phyloP scores from a whole-genome alignment of 257 asterid species.

The Marsdenia floribunda region DNA sequence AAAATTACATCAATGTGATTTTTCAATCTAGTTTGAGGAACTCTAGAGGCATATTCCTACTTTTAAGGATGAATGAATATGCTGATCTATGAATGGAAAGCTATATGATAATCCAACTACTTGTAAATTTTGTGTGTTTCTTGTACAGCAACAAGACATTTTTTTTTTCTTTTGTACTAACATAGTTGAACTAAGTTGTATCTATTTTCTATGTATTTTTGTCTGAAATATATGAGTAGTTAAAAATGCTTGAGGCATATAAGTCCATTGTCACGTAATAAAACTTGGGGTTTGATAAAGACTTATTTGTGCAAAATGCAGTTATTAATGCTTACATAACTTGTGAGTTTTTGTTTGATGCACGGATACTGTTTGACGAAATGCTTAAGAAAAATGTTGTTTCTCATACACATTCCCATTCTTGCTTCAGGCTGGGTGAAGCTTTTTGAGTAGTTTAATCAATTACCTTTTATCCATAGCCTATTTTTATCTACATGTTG shows the following conservation, averaged over 20 bases:
- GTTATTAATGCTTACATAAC: not conserved
- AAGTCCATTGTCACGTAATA: not conserved
- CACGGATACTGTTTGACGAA: constrained; percentile 41
- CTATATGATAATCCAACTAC: not conserved
- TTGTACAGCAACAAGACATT: not conserved
- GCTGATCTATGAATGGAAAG: not conserved
- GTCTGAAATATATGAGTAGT: not conserved
- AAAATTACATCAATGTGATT: constrained; percentile 73
- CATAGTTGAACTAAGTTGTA: not conserved
- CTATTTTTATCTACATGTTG: constrained; percentile 77
- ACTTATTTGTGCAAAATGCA: constrained; percentile 10
- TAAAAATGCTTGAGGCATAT: not conserved
- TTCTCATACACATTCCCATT: too few relatives aligned
- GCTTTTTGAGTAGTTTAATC: too few relatives aligned
- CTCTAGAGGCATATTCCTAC: constrained; percentile 27
- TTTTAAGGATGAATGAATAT: not conserved
- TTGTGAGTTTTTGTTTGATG: constrained; percentile 7
- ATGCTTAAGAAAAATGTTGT: constrained; percentile 44
- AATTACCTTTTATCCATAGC: too few relatives aligned
- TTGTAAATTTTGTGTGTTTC: not conserved
- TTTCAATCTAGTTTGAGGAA: constrained; percentile 67
- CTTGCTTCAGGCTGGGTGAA: too few relatives aligned
- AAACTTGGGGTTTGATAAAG: not conserved
- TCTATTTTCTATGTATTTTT: not conserved
- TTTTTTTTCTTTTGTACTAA: not conserved